Percentiles rank a stretch among this genome's conserved stretches.
Conservation (phyloP, 495 filamentous ascomycete species). For the Neurospora sp. region DNA sequence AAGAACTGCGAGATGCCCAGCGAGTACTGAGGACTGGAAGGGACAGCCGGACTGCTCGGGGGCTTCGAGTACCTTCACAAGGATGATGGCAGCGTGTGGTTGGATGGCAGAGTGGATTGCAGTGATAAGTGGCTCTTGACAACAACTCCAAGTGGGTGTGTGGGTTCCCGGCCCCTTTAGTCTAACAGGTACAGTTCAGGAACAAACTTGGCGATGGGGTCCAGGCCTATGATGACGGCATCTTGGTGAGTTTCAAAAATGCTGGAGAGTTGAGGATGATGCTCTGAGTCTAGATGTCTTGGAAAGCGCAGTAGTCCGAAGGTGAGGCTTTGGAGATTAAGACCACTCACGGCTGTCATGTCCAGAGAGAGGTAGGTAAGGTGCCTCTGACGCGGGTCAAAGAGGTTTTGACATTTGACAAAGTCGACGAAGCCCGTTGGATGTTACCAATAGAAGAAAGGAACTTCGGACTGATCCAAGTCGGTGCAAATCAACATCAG, state of each 20-base stretch:
- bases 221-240: neutral
- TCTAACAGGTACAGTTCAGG: neutral
- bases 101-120: neutral
- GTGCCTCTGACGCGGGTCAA: neutral
- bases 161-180: neutral
- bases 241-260: neutral
- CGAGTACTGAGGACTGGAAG: neutral
- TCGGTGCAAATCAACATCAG: neutral
- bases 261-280: neutral
- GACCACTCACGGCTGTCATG: neutral
- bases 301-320: neutral
- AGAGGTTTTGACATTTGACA: neutral
- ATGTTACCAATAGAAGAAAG: neutral
- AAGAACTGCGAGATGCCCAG: neutral
- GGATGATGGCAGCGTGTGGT: neutral
- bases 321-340: neutral
- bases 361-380: neutral
- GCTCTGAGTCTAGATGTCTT: neutral
- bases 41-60: neutral
- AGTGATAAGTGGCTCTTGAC: neutral
- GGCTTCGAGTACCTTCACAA: neutral
- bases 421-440: neutral
- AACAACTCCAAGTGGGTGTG: neutral
- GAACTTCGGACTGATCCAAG: neutral
- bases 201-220: neutral